Evolutionary conservation across 2,329 filamentous ascomycete genomes (phyloP), one percentile per base, ranked within the genome.

Genomic region (Alternaria sp.): DNA sequence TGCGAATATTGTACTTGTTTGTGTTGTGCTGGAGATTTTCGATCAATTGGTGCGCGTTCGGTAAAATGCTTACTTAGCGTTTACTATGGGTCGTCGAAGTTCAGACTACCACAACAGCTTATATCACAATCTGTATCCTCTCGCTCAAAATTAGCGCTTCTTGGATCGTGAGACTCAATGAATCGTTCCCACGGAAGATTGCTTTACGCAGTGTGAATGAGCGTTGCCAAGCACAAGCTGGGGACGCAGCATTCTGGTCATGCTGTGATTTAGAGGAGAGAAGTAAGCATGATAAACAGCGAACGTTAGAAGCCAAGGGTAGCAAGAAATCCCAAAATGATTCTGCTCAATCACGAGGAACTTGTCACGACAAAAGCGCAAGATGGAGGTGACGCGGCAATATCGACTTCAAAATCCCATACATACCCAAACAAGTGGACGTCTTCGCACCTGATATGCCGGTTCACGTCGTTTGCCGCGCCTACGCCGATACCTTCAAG

Each of bases 41-140:
- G 53, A 22, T 51, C 36, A 56, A 57, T 60, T 40, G 53, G 55
- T 60, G 57, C 55, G 57, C 30, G 57, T 55, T 60, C 57, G 57
- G 57, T 51, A 60, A 56, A 46, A 16, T 49, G 57, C 53, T 57
- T 60, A 57, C 46, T 36, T 60, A 60, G 55, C 30, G 36, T 38
- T 36, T 57, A 43, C 40, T 43, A 36, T 27, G 30, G 46, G 46
- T 27, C 46, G 20, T 38, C 32, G 14, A 50, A n/a, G 46, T 50
- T 50, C 46, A 38, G 30, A 25, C 30, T 38, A 36, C 46, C 3
- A 36, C 32, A 18, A 36, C 46, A 16, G n/a, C 20, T 16, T n/a
- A 27, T 16, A 14, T 34, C 22, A 27, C 11, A 3, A 22, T 4
- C 5, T 8, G 1, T 43, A 16, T 12, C 20, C 22, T 25, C 12